phyloP scores from a whole-genome alignment of 345 rosid genomes.

The Capsella bursapastoris region DNA sequence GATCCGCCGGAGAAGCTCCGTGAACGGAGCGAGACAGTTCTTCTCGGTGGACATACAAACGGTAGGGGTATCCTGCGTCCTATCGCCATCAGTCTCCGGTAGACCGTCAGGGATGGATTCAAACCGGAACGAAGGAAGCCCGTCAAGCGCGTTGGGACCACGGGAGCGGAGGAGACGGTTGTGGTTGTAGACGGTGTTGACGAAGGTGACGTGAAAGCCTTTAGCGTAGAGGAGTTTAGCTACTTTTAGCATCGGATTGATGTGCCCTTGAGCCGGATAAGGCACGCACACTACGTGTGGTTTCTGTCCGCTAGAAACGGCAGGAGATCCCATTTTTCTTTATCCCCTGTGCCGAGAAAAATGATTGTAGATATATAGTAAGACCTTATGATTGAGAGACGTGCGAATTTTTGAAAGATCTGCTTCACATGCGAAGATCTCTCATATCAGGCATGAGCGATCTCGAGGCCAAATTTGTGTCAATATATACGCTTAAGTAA shows the following conservation, averaged over 20 bases:
- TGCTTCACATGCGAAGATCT: too few species aligned
- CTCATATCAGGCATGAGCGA: too few species aligned
- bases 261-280: constrained; percentile 55
- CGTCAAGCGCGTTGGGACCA: constrained; percentile 35
- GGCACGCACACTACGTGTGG: constrained; percentile 53
- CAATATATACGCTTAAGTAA: too few species aligned
- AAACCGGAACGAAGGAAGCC: constrained; percentile 43
- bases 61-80: too few species aligned
- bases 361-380: too few species aligned
- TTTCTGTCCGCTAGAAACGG: neutral
- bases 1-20: too few species aligned
- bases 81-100: neutral
- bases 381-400: too few species aligned
- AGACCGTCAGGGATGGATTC: constrained; percentile 43
- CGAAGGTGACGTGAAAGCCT: constrained; percentile 54
- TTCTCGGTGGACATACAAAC: too few species aligned
- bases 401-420: too few species aligned
- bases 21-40: too few species aligned
- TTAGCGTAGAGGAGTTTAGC: constrained; percentile 49
- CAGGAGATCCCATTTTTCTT: neutral
- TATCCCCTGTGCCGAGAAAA: neutral
- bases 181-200: constrained; percentile 50
- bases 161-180: constrained; percentile 42
- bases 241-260: constrained; percentile 50
- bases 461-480: too few species aligned